Base-by-base conservation (phyloP, 1,284 basidiomycete species). In the Apiotrichum akiyoshidainum region DNA sequence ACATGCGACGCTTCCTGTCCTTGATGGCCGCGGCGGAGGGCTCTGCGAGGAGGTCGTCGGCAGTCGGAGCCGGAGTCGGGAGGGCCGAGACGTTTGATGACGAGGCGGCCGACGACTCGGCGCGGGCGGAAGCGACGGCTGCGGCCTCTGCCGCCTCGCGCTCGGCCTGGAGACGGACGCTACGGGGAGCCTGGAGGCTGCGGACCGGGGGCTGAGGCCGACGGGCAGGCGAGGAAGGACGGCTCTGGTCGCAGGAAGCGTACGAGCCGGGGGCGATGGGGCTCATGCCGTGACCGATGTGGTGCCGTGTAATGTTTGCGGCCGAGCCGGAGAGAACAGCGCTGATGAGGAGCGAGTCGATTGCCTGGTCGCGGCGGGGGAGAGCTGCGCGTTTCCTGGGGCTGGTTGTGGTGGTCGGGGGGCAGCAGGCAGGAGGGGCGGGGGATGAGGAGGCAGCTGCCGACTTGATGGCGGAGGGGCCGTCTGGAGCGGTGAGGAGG, bases 321-420 rank as follows among this genome's bases (percentile, higher is more conserved):
- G 70, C 72, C 52, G 68, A 70, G 19, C 77, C 77, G 14, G 75
- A 68, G 46, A 78, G 65, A 9, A 78, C 77, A 2, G 77, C 74
- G 45, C 61, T 67, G 54, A 78, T 68, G 61, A 78, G 55, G 46
- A 78, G 61, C 17, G 77, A 71, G 65, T 78, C 77, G 52, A 78
- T 58, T 2, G 54, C 59, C 26, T 60, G 53, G 50, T 68, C 65
- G 44, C 67, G 56, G 12, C 60, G 54, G 4, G 51, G 51, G 1
- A 46, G 55, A 19, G 59, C 40, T n/a, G 50, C 44, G 39, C 45
- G 50, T 46, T 58, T 63, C 37, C 52, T 12, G 59, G 64, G 26
- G 57, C 60, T 17, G 54, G 63, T 66, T 26, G 4, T 48, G 9
- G 9, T 21, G 48, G 19, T 37, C 17, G 48, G 12, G 19, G 54